Conservation (phyloP, 2,329 filamentous ascomycete genomes). For the Parascedosporium putredinis region DNA sequence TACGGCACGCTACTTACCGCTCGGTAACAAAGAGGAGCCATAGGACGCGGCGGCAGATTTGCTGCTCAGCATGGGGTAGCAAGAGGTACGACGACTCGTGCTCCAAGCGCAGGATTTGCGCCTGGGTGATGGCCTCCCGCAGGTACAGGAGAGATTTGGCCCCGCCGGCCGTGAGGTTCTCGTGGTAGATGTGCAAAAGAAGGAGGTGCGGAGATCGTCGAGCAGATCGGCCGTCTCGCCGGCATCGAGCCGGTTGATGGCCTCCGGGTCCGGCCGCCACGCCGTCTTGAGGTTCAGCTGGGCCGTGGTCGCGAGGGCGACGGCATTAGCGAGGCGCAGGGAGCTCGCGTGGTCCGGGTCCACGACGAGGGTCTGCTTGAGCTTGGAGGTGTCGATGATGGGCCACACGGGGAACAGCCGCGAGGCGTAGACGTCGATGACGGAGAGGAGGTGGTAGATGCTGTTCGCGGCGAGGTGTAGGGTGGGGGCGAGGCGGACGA, state of each 20-base stretch:
- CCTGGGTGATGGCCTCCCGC: slow-evolving; percentile 39
- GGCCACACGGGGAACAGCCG: slow-evolving; percentile 43
- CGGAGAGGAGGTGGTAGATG: slow-evolving; percentile 17
- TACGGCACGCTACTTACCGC: slow-evolving; percentile 18
- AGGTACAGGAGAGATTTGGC: slow-evolving; percentile 35
- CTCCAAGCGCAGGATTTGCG: slow-evolving; percentile 37
- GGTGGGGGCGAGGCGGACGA: too few relatives aligned
- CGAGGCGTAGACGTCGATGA: slow-evolving; percentile 30
- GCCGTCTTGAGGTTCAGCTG: slow-evolving; percentile 32
- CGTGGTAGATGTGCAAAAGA: slow-evolving; percentile 43
- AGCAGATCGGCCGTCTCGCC: slow-evolving; percentile 23
- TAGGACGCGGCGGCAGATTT: slow-evolving; percentile 32
- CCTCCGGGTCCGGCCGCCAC: slow-evolving; percentile 17
- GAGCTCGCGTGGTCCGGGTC: slow-evolving; percentile 23
- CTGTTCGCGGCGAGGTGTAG: not conserved
- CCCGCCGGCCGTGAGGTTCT: slow-evolving; percentile 35
- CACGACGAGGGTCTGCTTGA: slow-evolving; percentile 26
- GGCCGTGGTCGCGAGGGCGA: slow-evolving; percentile 36
- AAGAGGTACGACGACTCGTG: slow-evolving; percentile 24
- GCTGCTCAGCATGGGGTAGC: slow-evolving; percentile 27
- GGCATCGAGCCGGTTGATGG: slow-evolving; percentile 18
- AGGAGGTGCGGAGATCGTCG: slow-evolving; percentile 33
- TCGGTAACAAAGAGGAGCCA: slow-evolving; percentile 41
- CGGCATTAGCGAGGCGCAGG: slow-evolving; percentile 31
- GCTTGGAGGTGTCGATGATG: slow-evolving; percentile 32